These are phyloP conservation scores for Raddia distichophylla DNA, from an alignment of 176 grass and related monocot genomes.

Conservation along the genomic window DNA sequence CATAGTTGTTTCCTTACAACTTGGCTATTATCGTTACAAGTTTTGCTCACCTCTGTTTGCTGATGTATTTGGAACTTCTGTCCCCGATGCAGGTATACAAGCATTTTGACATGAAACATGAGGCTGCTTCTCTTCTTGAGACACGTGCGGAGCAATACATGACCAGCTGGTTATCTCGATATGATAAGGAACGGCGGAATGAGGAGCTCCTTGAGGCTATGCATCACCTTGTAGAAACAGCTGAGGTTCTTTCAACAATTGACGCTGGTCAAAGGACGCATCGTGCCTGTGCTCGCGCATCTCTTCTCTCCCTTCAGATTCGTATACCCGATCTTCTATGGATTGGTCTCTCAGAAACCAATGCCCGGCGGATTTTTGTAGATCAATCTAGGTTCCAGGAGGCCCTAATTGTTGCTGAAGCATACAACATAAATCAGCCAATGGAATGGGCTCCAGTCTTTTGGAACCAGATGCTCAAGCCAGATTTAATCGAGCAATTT, in stretches of 20 bases:
- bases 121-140: conserved; percentile 83
- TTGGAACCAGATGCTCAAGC: conserved; percentile 89
- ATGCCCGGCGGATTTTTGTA: conserved; percentile 67
- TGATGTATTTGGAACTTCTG: conserved; percentile 6
- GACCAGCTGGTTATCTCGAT: conserved; percentile 64
- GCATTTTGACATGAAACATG: conserved; percentile 98
- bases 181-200: conserved; percentile 73
- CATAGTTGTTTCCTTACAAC: background rate
- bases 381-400: conserved; percentile 97
- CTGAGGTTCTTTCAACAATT: conserved; percentile 87
- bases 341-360: conserved; percentile 84
- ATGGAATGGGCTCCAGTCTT: conserved; percentile 90
- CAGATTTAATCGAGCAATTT: conserved; percentile 85
- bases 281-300: conserved; percentile 71
- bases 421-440: conserved; percentile 86
- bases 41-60: conserved; percentile 10
- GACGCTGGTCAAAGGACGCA: conserved; percentile 87
- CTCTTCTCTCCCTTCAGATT: conserved; percentile 89
- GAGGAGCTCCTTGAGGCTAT: conserved; percentile 85
- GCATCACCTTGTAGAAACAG: conserved; percentile 77
- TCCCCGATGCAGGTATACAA: conserved; percentile 72
- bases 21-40: conserved; percentile 19
- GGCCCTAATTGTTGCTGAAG: conserved; percentile 92
- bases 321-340: conserved; percentile 87
- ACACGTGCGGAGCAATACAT: conserved; percentile 79